A percentile compares a stretch with the other conserved stretches of the same genome.
Evolutionary conservation across 2,329 filamentous ascomycete species (phyloP).

Genomic region (Paramyrothecium roridum): DNA sequence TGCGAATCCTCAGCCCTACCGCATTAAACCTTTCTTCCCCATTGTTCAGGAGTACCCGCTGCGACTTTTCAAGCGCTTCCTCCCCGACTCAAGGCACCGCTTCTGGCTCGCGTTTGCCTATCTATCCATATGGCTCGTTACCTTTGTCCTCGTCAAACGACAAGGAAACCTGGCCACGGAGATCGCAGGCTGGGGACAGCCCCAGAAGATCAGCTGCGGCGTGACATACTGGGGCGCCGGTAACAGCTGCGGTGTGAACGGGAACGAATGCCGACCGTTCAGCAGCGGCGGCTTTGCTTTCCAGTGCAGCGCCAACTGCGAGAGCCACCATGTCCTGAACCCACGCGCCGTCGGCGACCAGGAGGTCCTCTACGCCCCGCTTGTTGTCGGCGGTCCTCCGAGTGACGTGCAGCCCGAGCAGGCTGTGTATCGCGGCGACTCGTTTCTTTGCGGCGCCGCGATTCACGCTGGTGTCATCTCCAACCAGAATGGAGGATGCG

Average conservation of each 20-base stretch:
- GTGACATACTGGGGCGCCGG: conserved; percentile 68
- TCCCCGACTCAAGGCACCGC: conserved; percentile 58
- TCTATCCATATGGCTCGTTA: conserved; percentile 64
- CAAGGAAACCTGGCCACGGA: conserved; percentile 57
- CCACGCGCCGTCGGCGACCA: conserved; percentile 72
- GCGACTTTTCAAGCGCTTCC: conserved; percentile 56
- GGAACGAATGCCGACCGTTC: conserved; percentile 73
- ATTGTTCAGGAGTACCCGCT: conserved; percentile 65
- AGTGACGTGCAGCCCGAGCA: conserved; percentile 32
- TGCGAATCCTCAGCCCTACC: conserved; percentile 40
- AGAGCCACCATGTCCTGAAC: conserved; percentile 62
- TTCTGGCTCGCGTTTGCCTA: conserved; percentile 56
- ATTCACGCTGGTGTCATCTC: conserved; percentile 79
- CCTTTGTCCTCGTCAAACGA: conserved; percentile 67
- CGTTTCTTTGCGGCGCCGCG: conserved; percentile 80
- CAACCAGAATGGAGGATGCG: conserved; percentile 72
- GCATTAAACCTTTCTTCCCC: conserved; percentile 61
- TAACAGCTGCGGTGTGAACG: conserved; percentile 72
- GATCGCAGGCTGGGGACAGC: conserved; percentile 65
- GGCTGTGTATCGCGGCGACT: conserved; percentile 81
- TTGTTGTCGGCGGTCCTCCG: conserved; percentile 67
- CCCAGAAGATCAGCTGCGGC: conserved; percentile 63
- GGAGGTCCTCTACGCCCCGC: conserved; percentile 58
- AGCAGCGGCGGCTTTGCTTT: conserved; percentile 68
- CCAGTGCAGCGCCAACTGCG: conserved; percentile 71